Evolutionary conservation across 202 grass and related monocot species (phyloP), one percentile per base, ranked within the genome.

Genomic region (Setaria viridis): DNA sequence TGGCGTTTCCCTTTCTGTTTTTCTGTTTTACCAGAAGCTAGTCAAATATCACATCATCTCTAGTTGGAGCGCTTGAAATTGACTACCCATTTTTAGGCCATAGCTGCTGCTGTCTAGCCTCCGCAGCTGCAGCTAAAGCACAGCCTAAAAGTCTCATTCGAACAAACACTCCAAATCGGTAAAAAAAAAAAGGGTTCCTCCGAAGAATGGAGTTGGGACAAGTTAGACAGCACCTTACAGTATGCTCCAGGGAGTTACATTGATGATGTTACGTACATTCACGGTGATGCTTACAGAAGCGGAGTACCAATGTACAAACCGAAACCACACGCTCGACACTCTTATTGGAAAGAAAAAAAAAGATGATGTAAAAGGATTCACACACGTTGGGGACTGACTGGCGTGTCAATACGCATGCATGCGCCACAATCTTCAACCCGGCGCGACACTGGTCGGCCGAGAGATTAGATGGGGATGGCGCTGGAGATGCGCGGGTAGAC

Each of bases 401-500:
- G 17, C 70, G 17, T 30, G 0, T 47, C 42, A 59, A 62, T 11
- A 5, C 25, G 25, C 58, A 4, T 41, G 39, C 39, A 41, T 12
- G 21, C 45, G 7, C 32, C 69, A 49, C 69, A 49, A 41, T 41
- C 39, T 41, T 41, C 4, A 41, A 41, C 39, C 39, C 39, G 25
- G 25, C 25, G 25, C 25, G 25, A 25, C 25, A 25, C 25, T 25
- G 25, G 25, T 25, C 25, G 25, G 25, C 25, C 25, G 39, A 41
- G 1, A 2, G 15, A 25, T 92, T 43, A 97, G 60, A 94, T 93
- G 11, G 95, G 90, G 53, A 95, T 87, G 14, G 87, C 79, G 1
- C 84, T 87, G 42, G 77, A 67, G 68, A 95, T 79, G 64, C 60
- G 82, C 46, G 89, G 95, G 64, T 98, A 98, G 80, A 98, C 93